phyloP scores from a whole-genome alignment of 495 filamentous ascomycete species.

The Terfezia claveryi region DNA sequence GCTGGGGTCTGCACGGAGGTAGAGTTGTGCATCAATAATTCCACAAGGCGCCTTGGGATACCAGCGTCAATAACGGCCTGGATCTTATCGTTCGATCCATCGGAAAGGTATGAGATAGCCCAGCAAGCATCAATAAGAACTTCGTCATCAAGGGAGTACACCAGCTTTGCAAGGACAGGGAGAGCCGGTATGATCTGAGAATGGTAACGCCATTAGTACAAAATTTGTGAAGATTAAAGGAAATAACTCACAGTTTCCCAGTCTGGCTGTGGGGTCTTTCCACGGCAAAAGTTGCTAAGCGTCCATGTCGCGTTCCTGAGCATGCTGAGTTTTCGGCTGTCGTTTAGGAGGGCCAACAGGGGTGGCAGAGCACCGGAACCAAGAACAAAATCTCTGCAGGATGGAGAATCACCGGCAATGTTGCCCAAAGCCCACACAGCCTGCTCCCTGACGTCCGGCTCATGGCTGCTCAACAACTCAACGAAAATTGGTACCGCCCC shows the following conservation, averaged over 20 bases:
- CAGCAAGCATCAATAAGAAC: slow-evolving; percentile 98
- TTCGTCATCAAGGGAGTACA: slow-evolving; percentile 96
- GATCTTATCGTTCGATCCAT: slow-evolving; percentile 97
- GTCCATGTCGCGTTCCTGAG: slow-evolving; percentile 98
- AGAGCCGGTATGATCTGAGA: slow-evolving; percentile 82
- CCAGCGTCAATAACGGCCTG: slow-evolving; percentile 97
- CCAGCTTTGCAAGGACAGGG: slow-evolving; percentile 89
- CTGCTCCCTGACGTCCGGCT: slow-evolving; percentile 96
- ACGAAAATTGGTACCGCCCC: slow-evolving; percentile 98
- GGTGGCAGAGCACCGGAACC: slow-evolving; percentile 75
- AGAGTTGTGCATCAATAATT: slow-evolving; percentile 96
- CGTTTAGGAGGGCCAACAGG: slow-evolving; percentile 67
- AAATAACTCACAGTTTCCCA: slow-evolving; percentile 64
- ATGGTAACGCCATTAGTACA: slow-evolving; percentile 7
- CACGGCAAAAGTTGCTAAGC: slow-evolving; percentile 98
- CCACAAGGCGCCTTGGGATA: slow-evolving; percentile 89
- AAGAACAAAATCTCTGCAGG: slow-evolving; percentile 89
- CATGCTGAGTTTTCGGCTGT: slow-evolving; percentile 99
- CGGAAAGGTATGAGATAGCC: slow-evolving; percentile 98
- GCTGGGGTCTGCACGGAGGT: slow-evolving; percentile 97
- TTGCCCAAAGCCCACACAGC: slow-evolving; percentile 98
- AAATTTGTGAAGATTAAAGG: neutral
- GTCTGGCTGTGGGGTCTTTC: slow-evolving; percentile 96
- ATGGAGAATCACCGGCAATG: slow-evolving; percentile 95
- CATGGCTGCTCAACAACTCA: slow-evolving; percentile 79